Evolutionary conservation across 2,329 filamentous ascomycete species (phyloP).

Genomic region (Juglanconis sp.): DNA sequence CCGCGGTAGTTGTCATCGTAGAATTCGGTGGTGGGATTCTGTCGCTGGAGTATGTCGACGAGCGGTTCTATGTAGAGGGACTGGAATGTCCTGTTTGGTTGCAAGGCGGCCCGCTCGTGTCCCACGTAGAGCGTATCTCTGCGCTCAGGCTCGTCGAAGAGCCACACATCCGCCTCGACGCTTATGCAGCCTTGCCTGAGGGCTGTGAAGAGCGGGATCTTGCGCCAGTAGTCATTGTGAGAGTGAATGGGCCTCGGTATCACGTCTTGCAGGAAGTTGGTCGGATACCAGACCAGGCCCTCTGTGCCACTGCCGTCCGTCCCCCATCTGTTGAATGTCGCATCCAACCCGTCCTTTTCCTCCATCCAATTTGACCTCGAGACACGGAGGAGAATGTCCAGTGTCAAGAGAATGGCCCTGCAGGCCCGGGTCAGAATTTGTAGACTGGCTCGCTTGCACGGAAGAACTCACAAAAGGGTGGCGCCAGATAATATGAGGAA

Average conservation of each 20-base stretch:
- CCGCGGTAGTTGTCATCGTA: slow-evolving; percentile 46
- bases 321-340: slow-evolving; percentile 34
- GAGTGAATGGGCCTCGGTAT: slow-evolving; percentile 58
- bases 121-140: slow-evolving; percentile 57
- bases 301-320: slow-evolving; percentile 33
- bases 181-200: slow-evolving; percentile 57
- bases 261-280: slow-evolving; percentile 47
- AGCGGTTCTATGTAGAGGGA: slow-evolving; percentile 65
- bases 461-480: slow-evolving; percentile 7
- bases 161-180: slow-evolving; percentile 69
- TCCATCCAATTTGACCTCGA: slow-evolving; percentile 10
- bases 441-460: not conserved
- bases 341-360: slow-evolving; percentile 24
- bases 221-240: slow-evolving; percentile 70
- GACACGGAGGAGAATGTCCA: slow-evolving; percentile 19
- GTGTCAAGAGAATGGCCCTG: slow-evolving; percentile 4
- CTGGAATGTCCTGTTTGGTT: slow-evolving; percentile 54
- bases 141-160: slow-evolving; percentile 39
- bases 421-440: not conserved
- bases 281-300: slow-evolving; percentile 42
- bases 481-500: not conserved
- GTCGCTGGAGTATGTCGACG: slow-evolving; percentile 51
- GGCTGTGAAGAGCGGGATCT: slow-evolving; percentile 60
- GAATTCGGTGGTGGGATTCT: slow-evolving; percentile 48
- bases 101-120: slow-evolving; percentile 55